Base-by-base conservation (phyloP, 2,329 filamentous ascomycete species). In the Fusarium algeriense region DNA sequence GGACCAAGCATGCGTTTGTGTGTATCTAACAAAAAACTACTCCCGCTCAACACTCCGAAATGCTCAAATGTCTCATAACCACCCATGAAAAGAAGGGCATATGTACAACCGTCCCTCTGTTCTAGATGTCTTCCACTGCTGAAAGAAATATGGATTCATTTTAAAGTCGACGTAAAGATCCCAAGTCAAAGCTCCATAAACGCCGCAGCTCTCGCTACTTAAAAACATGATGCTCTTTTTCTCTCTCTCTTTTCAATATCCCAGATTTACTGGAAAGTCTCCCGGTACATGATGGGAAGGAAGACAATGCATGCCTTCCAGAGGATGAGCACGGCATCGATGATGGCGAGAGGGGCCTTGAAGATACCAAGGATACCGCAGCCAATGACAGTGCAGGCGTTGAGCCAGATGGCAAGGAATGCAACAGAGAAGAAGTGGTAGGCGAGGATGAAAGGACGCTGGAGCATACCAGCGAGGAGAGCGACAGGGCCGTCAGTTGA, bases 361-460 rank as follows among this genome's bases (percentile, higher is more conserved):
- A 86, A 78, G 78, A 81, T 66, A 86, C 84, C 70, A 9, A 75
- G 60, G 17, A 78, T 72, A 58, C 75, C 74, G 41, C 80, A 80
- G 32, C 80, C 80, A 28, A 85, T 65, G 59, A 84, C 77, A 12
- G 81, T 78, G 45, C 81, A 74, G 7, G 77, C 78, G 66, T 86
- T 83, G 67, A 90, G 77, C 92, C 93, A 97, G 72, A 98, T 94
- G 30, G 92, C 90, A 72, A 97, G 88, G 73, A 98, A 90, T 5
- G 96, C 96, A 35, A 99, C 96, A 32, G 91, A 89, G 83, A 98
- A 99, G 84, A 99, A 99, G 82, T 99, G 96, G 79, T 92, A 93
- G 75, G 96, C 91, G 41, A 99, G 89, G 41, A 94, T 87, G 55
- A 90, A 81, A 0, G 96, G 96, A 58, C 90, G 88, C 53, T 91